Evolutionary conservation across 192 early-diverging fungal genomes (phyloP), one percentile per base, ranked within the genome.

Genomic region (Rhizoclosmatium globosum): DNA sequence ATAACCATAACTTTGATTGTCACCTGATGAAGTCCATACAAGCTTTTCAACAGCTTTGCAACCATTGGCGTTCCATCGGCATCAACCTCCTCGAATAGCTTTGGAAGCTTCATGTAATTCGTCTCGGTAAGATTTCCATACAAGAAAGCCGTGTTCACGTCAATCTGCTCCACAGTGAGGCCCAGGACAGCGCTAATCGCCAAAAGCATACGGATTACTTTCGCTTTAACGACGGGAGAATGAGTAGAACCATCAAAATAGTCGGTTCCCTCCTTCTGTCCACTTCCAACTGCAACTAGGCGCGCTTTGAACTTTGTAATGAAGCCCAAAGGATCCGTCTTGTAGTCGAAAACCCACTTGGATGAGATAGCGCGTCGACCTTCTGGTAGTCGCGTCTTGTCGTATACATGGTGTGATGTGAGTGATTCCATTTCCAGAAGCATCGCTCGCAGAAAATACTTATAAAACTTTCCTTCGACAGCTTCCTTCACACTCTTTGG

Each of bases 91-190:
- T 56, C 43, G 45, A 57, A 79, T 0, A 77, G 77, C 58, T 78
- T 42, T 13, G 79, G 79, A 1, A 68, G 21, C 1, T 11, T n/a
- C 59, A 79, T 77, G 41, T 79, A 79, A 7, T 74, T 61, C 48
- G 38, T n/a, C 39, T 73, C 71, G 4, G 31, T 15, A 11, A 79
- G 77, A 58, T 46, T 31, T 69, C 60, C 78, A 80, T 79, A 43
- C 2, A 79, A 77, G 7, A 80, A 79, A 15, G 79, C 79, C 67
- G 43, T 64, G n/a, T 79, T 68, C 19, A 79, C 61, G 45, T 79
- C 79, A 47, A 56, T 11, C 31, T 77, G 72, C 42, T 77, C 66
- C 15, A 78, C n/a, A 57, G n/a, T n/a, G 39, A 69, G 58, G 42
- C 41, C 11, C 19, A 74, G 21, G 15, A 74, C 15, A 42, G 44